Evolutionary conservation across 139 green algal genomes (phyloP).

Genomic region (Chlorella sp.): DNA sequence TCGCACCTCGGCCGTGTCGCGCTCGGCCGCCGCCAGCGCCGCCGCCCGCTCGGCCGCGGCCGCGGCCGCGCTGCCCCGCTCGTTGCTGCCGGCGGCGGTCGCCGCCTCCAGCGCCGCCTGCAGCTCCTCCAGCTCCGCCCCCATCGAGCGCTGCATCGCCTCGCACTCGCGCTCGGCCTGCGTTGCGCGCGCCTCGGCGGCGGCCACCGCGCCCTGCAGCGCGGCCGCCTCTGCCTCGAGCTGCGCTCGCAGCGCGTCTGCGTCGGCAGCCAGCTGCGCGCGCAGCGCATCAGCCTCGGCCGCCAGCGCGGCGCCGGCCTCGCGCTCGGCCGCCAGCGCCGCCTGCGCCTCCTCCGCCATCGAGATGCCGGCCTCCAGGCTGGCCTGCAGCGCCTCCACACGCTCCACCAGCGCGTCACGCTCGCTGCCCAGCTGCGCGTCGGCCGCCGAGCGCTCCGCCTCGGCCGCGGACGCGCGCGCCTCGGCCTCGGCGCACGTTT

Average conservation of each 20-base stretch:
- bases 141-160: conserved; percentile 8
- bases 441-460: background rate
- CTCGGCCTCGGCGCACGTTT: no score
- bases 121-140: conserved; percentile 10
- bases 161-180: background rate
- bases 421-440: background rate
- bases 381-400: conserved; percentile 17
- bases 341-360: background rate
- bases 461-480: no score
- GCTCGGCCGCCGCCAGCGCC: conserved; percentile 6
- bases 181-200: background rate
- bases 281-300: background rate
- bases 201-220: conserved; percentile 14
- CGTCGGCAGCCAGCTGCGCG: conserved; percentile 6
- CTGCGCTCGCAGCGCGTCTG: background rate
- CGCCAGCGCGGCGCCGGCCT: background rate
- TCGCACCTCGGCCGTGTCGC: conserved; percentile 6
- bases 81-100: background rate
- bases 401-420: background rate
- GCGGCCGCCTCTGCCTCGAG: background rate
- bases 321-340: background rate
- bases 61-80: background rate
- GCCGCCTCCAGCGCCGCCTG: conserved; percentile 21
- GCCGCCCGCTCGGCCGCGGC: conserved; percentile 5
- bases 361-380: conserved; percentile 1